Evolutionary conservation across 1,139 yeast species (phyloP).

Genomic region (Hanseniaspora gamundiae): DNA sequence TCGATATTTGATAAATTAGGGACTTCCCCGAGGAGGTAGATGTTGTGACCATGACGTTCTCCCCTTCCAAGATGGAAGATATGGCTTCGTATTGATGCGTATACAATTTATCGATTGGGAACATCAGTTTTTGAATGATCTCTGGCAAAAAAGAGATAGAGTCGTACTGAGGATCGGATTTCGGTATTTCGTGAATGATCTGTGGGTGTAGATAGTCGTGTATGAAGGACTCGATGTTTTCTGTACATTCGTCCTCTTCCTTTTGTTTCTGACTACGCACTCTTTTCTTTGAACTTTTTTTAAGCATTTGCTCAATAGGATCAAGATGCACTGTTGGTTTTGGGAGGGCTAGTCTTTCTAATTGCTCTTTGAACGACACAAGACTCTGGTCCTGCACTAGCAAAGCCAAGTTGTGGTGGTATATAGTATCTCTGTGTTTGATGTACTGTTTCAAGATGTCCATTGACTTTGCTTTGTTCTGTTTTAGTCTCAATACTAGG

Average conservation of each 20-base stretch:
- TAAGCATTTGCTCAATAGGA: conserved; percentile 39
- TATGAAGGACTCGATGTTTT: conserved; percentile 6
- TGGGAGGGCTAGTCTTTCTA: conserved; percentile 32
- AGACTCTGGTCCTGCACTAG: background rate
- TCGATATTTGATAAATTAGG: conserved; percentile 77
- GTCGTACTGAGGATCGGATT: conserved; percentile 3
- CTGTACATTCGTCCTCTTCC: conserved; percentile 3
- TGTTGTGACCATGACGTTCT: conserved; percentile 75
- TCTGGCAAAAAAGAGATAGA: conserved; percentile 3
- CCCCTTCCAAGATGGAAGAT: conserved; percentile 37
- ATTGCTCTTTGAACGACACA: background rate
- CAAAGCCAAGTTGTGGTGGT: background rate
- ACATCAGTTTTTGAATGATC: conserved; percentile 23
- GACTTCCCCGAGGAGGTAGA: conserved; percentile 96
- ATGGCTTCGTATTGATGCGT: conserved; percentile 76
- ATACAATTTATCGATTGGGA: conserved; percentile 39
- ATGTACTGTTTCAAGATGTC: conserved; percentile 4
- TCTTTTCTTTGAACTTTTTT: conserved; percentile 10
- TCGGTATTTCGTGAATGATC: conserved; percentile 5
- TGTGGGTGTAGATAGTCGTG: conserved; percentile 7
- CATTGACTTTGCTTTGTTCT: conserved; percentile 3
- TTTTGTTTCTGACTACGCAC: conserved; percentile 2
- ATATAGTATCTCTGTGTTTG: background rate
- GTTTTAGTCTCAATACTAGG: conserved; percentile 4
- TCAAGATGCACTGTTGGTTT: conserved; percentile 32